A percentile compares a stretch with the other conserved stretches of the same genome.
phyloP scores from a whole-genome alignment of 768 basidiomycete species.

The Pisolithus albus region DNA sequence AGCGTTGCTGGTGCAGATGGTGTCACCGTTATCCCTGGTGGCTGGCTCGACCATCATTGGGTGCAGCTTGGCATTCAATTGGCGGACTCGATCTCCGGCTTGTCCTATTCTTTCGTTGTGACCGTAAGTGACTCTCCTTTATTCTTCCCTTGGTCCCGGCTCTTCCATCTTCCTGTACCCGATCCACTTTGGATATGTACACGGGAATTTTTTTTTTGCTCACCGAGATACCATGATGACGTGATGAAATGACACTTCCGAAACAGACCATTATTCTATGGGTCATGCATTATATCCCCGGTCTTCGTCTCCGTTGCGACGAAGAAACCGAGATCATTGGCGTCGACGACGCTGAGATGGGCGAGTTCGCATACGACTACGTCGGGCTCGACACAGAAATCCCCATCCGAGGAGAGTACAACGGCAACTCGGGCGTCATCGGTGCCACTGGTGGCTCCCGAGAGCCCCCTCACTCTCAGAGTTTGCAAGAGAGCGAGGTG shows the following conservation, averaged over 20 bases:
- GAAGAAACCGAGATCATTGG: slow-evolving; percentile 74
- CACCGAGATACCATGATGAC: neutral
- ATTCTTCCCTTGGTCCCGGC: neutral
- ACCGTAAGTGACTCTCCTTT: slow-evolving; percentile 43
- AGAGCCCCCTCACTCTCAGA: slow-evolving; percentile 29
- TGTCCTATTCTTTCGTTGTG: slow-evolving; percentile 68
- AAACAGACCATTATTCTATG: slow-evolving; percentile 70
- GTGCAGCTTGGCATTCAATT: slow-evolving; percentile 83
- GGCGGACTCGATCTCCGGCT: slow-evolving; percentile 61
- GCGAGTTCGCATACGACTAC: slow-evolving; percentile 86
- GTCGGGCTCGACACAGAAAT: slow-evolving; percentile 63
- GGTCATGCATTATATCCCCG: slow-evolving; percentile 85
- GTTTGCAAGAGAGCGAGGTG: slow-evolving; percentile 22
- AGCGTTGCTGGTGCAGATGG: slow-evolving; percentile 81
- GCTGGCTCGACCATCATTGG: slow-evolving; percentile 82
- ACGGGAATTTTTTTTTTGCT: no score
- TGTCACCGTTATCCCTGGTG: slow-evolving; percentile 55
- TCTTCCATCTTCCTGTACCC: no score
- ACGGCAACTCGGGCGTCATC: slow-evolving; percentile 9
- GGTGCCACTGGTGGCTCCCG: slow-evolving; percentile 24
- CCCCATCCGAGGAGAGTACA: slow-evolving; percentile 25
- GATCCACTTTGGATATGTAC: no score
- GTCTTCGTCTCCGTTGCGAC: slow-evolving; percentile 59
- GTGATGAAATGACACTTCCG: neutral
- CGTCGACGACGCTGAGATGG: slow-evolving; percentile 86